These are phyloP conservation scores for Candida golubevii DNA, from an alignment of 805 yeast genomes.

Conservation along the genomic window DNA sequence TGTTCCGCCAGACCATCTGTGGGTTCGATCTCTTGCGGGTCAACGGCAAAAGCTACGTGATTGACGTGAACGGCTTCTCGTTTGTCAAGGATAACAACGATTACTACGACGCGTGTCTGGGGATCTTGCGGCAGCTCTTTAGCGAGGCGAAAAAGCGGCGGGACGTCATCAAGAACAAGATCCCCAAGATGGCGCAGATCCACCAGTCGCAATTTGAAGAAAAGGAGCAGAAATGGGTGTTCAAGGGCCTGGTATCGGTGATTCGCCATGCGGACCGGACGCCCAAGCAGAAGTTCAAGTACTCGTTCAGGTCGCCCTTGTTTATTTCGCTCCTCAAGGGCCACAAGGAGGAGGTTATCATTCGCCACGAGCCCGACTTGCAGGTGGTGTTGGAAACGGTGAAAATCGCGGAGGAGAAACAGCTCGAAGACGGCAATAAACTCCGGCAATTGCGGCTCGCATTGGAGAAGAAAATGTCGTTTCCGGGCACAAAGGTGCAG, in stretches of 20 bases:
- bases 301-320: constrained; percentile 83
- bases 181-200: constrained; percentile 32
- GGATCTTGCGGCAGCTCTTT: constrained; percentile 72
- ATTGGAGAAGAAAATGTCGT: constrained; percentile 77
- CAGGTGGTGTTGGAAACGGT: constrained; percentile 83
- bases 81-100: constrained; percentile 89
- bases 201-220: constrained; percentile 45
- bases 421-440: constrained; percentile 77
- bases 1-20: constrained; percentile 90
- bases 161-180: constrained; percentile 35
- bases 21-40: constrained; percentile 94
- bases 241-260: constrained; percentile 87
- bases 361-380: constrained; percentile 82
- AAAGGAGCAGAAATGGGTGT: constrained; percentile 88
- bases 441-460: constrained; percentile 75
- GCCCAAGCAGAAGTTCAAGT: constrained; percentile 96
- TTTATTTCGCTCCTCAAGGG: constrained; percentile 88
- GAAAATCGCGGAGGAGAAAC: constrained; percentile 69
- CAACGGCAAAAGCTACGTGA: constrained; percentile 82
- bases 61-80: constrained; percentile 97
- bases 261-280: constrained; percentile 98
- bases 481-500: constrained; percentile 97
- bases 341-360: constrained; percentile 92
- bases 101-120: constrained; percentile 81
- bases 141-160: constrained; percentile 45